Base-by-base conservation (phyloP, 2,329 filamentous ascomycete genomes). In the Harringtonia aguacate region DNA sequence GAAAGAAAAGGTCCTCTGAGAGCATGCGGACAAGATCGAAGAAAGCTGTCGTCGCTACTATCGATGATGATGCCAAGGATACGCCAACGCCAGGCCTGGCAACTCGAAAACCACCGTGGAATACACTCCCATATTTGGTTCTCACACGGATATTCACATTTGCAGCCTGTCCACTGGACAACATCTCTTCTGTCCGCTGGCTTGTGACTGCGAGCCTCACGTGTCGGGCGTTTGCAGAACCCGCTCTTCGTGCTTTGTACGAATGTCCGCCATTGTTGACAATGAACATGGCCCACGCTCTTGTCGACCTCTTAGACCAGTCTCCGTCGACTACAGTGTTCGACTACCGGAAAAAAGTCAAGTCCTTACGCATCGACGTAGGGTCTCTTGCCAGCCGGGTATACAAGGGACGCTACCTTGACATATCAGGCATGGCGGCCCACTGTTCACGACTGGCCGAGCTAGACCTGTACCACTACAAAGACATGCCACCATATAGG, bases 231-330 rank as follows among this genome's bases (percentile, higher is more conserved):
- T 86, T 89, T 46, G 65, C 75, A 0, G 85, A 88, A 53, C 82
- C 86, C 6, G 84, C 84, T 2, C 61, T 92, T 41, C 79, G 79
- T 6, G 81, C 77, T 2, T 67, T 94, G 6, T 92, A 92, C 58
- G 69, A 73, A 38, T 76, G 69, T 6, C 85, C 85, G 9, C 79
- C 79, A 2, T 65, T 92, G 36, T 69, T 73, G 46, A 62, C 56
- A 30, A 53, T 63, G 44, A 54, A 59, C 44, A 72, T 67, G 58
- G 62, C 65, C 34, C 65, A 63, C 50, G 61, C 61, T n/a, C 61
- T 76, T 4, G 60, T 63, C 30, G 54, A 67, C 22, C 63, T 81
- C 30, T 68, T 92, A 9, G 69, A 73, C n/a, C 62, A 66, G 15
- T 67, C 75, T 18, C 66, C 65, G 14, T 60, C 65, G 5, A 58